Percentiles rank a stretch among this genome's conserved stretches.
These are phyloP conservation scores for Quercus tomentella DNA, from an alignment of 331 rosid species.

Conservation along the genomic window DNA sequence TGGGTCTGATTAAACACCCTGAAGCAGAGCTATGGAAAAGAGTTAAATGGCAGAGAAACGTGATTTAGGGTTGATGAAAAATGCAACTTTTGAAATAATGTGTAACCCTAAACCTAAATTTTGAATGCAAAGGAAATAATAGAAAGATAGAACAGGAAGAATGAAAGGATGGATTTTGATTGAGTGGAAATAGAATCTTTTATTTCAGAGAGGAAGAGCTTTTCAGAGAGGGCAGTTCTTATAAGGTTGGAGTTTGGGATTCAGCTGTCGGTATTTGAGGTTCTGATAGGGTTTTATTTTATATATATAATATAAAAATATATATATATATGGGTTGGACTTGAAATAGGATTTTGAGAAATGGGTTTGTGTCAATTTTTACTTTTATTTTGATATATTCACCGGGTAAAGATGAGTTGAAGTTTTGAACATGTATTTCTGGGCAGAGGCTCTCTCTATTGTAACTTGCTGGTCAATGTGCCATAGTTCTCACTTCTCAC, in stretches of 20 bases:
- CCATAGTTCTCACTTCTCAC: conserved; percentile 12
- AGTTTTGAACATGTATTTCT: too few relatives aligned
- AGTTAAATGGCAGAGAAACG: background rate
- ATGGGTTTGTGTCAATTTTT: background rate
- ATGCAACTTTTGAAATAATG: background rate
- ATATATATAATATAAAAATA: too few relatives aligned
- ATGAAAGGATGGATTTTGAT: background rate
- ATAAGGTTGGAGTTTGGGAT: background rate
- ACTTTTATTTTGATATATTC: too few relatives aligned
- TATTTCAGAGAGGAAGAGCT: background rate
- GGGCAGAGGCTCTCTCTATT: too few relatives aligned
- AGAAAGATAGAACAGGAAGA: background rate
- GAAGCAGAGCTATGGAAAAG: too few relatives aligned
- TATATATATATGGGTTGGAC: too few relatives aligned
- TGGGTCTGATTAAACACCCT: background rate
- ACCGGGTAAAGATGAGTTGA: too few relatives aligned
- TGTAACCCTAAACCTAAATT: conserved; percentile 1
- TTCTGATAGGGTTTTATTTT: too few relatives aligned
- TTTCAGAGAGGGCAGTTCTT: background rate
- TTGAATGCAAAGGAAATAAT: background rate
- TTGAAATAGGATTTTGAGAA: background rate
- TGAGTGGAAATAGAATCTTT: background rate
- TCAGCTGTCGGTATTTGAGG: background rate
- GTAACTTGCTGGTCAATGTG: too few relatives aligned
- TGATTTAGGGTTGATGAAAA: background rate